phyloP scores from a whole-genome alignment of 768 basidiomycete genomes.

The Termitomyces sp. region DNA sequence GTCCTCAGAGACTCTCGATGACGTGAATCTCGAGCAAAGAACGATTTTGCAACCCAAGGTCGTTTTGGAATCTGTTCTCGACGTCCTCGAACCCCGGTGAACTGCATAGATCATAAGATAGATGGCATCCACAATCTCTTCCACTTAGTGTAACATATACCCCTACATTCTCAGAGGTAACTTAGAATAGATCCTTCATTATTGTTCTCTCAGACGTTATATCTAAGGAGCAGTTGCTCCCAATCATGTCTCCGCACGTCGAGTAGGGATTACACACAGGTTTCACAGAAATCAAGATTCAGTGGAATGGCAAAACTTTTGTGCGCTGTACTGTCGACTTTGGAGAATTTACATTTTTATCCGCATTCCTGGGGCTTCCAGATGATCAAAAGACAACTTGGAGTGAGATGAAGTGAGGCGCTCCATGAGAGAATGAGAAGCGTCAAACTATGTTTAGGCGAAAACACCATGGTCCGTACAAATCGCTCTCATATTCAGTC shows the following conservation, averaged over 20 bases:
- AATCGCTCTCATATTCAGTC: no score
- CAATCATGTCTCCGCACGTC: not conserved
- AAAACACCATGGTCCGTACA: no score
- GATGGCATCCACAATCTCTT: not conserved
- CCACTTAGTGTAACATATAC: not conserved
- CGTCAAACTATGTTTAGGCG: no score
- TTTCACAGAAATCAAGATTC: no score
- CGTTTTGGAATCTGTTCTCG: conserved; percentile 64
- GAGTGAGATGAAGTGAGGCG: not conserved
- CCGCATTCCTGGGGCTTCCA: not conserved
- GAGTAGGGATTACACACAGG: no score
- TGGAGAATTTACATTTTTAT: no score
- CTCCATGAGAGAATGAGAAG: not conserved
- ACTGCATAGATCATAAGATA: not conserved
- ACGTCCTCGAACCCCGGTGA: conserved; percentile 31
- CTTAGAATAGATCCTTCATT: not conserved
- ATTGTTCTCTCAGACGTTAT: not conserved
- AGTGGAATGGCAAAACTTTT: no score
- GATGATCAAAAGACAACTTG: not conserved
- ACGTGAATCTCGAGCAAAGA: conserved; percentile 47
- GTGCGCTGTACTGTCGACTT: no score
- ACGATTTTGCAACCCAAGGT: conserved; percentile 70
- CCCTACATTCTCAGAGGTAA: not conserved
- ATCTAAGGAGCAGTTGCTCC: not conserved
- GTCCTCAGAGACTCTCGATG: conserved; percentile 23